Evolutionary conservation across 116 monocot genomes (phyloP).

Genomic region (Papilionanthe hybrid): DNA sequence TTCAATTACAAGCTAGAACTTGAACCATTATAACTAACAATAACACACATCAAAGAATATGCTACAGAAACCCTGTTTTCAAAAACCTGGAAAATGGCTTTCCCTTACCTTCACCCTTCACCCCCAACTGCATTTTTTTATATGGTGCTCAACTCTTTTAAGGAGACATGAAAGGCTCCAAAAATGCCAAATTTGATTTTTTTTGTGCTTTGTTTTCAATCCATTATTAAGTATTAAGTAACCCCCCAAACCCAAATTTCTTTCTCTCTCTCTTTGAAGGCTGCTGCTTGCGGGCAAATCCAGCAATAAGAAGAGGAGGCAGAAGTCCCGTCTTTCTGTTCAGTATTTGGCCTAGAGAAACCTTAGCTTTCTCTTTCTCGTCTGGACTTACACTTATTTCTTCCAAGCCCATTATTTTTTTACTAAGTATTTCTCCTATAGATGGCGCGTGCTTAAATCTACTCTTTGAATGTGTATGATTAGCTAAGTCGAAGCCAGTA

Average conservation of each 20-base stretch:
- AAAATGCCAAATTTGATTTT: too few relatives aligned
- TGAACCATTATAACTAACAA: too few relatives aligned
- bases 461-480: conserved; percentile 15
- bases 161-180: too few relatives aligned
- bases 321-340: conserved; percentile 31
- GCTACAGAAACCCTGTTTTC: neutral
- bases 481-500: conserved; percentile 26
- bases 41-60: too few relatives aligned
- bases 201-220: too few relatives aligned
- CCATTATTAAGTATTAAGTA: too few relatives aligned
- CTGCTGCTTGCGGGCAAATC: conserved; percentile 21
- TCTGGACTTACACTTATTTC: conserved; percentile 5
- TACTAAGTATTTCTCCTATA: conserved; percentile 83
- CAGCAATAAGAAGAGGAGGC: conserved; percentile 21
- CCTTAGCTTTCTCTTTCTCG: conserved; percentile 17
- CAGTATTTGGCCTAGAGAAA: conserved; percentile 78
- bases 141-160: too few relatives aligned
- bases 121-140: too few relatives aligned
- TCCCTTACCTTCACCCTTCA: too few relatives aligned
- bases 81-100: too few relatives aligned
- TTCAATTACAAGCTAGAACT: too few relatives aligned
- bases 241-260: conserved; percentile 49
- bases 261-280: conserved; percentile 66
- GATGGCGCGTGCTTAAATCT: conserved; percentile 44
- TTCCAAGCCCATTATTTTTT: conserved; percentile 55